Base-by-base conservation (phyloP, 2,329 filamentous ascomycete species). In the Fusarium tjaetaba region DNA sequence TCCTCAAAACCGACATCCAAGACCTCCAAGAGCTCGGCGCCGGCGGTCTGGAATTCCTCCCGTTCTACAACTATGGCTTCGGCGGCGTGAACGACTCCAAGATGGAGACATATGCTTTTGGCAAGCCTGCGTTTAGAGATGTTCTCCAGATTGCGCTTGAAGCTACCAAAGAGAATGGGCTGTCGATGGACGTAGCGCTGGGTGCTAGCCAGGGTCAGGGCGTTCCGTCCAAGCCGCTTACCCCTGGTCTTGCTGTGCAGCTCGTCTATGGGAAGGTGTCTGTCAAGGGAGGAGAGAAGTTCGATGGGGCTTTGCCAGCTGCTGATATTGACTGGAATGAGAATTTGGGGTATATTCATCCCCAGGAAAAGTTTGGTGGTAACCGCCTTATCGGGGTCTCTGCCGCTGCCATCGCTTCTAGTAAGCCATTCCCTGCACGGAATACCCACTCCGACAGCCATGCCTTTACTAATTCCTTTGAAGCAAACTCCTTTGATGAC, bases 401-500 rank as follows among this genome's bases (percentile, higher is more conserved):
- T 6, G 46, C 46, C 7, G 46, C 14, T 13, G 46, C 46, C 1
- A 4, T 49, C 9, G 46, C 46, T 6, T 49, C 20, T 0, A 49
- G 46, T n/a, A 4, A 30, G 26, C 8, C 13, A 13, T 2, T 6
- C 32, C 32, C 13, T 32, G 32, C 26, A 26, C 26, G 26, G 26
- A 30, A 30, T 30, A 10, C 28, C 28, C 28, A 30, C 28, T 30
- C 28, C 28, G 9, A 30, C 28, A 30, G 28, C 28, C 28, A 30
- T 30, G 28, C 28, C 28, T 30, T 30, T 45, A 20, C 43, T 46
- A 14, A 46, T 4, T 8, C 5, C 3, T 22, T 11, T 16, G 2
- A 11, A 48, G 45, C 1, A 2, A 48, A 30, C 5, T 2, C 10
- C 7, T 49, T 14, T 0, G 20, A 13, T 0, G 28, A 30, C 0